Evolutionary conservation across 23 red algal genomes (phyloP), one percentile per base, ranked within the genome.

Genomic region (Pyropia haitanensis): DNA sequence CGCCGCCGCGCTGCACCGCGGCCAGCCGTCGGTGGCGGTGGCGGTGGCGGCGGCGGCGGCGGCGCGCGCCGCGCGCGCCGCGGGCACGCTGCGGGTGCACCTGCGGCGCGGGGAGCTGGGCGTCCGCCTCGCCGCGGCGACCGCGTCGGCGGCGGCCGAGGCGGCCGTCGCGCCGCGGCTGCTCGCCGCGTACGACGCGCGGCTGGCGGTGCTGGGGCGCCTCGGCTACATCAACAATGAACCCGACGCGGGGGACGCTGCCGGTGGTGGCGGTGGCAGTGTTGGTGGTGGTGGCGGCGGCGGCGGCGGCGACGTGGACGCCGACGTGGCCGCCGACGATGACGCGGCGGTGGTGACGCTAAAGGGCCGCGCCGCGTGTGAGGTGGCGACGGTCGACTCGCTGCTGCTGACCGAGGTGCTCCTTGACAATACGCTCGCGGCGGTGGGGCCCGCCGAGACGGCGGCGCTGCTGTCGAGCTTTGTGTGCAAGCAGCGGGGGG

Each of bases 341-440:
- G 66, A 66, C 15, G 65, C 29, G 25, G 44, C 76, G 59, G 50
- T 58, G 27, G 89, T 95, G n/a, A 49, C 58, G 32, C 55, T 87
- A 17, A 95, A 95, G 61, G 89, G 89, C 27, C 72, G 89, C 5
- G 66, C 64, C 57, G 89, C 89, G 55, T 95, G 89, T 68, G 89
- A 95, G 51, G 82, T 95, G 21, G 65, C 64, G 27, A 81, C 89
- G 10, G 73, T 60, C 44, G 89, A 95, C 55, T 80, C 80, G 23
- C 72, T 95, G 27, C 49, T 95, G 7, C 26, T 95, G 27, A 69
- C 62, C 18, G 79, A 95, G 60, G 25, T 86, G 49, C 48, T 95
- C 17, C 51, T 95, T 26, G 89, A 95, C 17, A 78, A 69, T 46
- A 62, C 81, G 31, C 23, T 95, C 13, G 67, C 65, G 12, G 64